Base-by-base conservation (phyloP, 2,329 filamentous ascomycete genomes). In the Exophiala aquamarina region DNA sequence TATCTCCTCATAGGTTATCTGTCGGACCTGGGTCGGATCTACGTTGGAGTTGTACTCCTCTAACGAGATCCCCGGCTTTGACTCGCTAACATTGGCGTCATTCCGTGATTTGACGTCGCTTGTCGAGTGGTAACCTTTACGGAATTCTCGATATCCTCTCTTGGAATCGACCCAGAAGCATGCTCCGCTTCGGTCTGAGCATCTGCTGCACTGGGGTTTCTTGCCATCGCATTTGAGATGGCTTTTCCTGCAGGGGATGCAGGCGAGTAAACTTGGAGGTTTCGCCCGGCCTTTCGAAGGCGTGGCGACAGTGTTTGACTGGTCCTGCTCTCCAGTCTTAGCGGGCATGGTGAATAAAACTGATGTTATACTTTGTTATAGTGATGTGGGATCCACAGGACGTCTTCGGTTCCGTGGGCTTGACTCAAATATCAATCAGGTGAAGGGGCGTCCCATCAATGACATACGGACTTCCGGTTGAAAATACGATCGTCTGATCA, bases 161-260 rank as follows among this genome's bases (percentile, higher is more conserved):
- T 52, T 46, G 33, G 52, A 53, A 28, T 56, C 50, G 33, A 56
- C 34, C 53, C 53, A 56, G 41, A 82, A 70, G 65, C 87, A 92
- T 38, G 83, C 75, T 14, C 75, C 69, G 46, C 77, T 76, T 38
- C 77, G 75, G 41, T 71, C 67, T 17, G 70, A 69, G 66, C 87
- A 91, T 44, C 87, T 81, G 37, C 78, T 76, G 67, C 87, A 91
- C 23, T 68, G 54, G 10, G 87, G 86, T 23, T 69, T 82, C 29
- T 73, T 68, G 20, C 85, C 86, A 65, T 90, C 84, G 63, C 87
- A 91, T 63, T 89, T 91, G 39, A 90, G 75, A 65, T 91, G 87
- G 61, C 87, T 74, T 43, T 70, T 69, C 26, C 75, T 68, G 54
- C 75, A 78, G 28, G 67, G 62, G 20, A 71, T 63, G 70, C 59